A percentile compares a stretch with the other conserved stretches of the same genome.
Evolutionary conservation across 805 yeast species (phyloP).

Genomic region (Kluyveromyces aestuarii): DNA sequence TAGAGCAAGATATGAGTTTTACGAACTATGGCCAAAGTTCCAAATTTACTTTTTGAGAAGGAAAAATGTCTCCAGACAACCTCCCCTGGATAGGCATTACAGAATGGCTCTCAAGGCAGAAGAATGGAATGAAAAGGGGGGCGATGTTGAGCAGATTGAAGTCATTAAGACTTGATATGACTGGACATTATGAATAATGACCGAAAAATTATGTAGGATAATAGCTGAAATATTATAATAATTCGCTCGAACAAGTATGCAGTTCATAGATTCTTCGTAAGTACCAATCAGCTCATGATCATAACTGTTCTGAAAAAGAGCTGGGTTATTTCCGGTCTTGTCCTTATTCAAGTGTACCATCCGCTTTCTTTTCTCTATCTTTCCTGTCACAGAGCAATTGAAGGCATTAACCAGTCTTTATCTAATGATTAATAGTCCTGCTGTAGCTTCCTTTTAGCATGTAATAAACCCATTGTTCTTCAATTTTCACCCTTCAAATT

Average conservation of each 20-base stretch:
- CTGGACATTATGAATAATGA: neutral
- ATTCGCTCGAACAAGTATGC: neutral
- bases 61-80: slow-evolving; percentile 37
- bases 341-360: no score
- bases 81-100: slow-evolving; percentile 49
- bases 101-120: slow-evolving; percentile 52
- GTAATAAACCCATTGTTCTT: no score
- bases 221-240: neutral
- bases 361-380: no score
- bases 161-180: neutral
- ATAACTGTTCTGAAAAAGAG: neutral
- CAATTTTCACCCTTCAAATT: no score
- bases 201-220: neutral
- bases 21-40: slow-evolving; percentile 34
- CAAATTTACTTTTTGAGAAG: slow-evolving; percentile 39
- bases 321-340: no score
- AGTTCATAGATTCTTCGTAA: neutral
- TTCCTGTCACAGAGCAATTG: no score
- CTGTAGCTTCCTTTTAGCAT: no score
- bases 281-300: neutral
- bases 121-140: slow-evolving; percentile 53
- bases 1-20: slow-evolving; percentile 44
- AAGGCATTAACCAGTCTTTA: no score
- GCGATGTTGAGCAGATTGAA: slow-evolving; percentile 43
- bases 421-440: no score